Evolutionary conservation across 768 basidiomycete species (phyloP).

Genomic region (Hysterangium stoloniferum): DNA sequence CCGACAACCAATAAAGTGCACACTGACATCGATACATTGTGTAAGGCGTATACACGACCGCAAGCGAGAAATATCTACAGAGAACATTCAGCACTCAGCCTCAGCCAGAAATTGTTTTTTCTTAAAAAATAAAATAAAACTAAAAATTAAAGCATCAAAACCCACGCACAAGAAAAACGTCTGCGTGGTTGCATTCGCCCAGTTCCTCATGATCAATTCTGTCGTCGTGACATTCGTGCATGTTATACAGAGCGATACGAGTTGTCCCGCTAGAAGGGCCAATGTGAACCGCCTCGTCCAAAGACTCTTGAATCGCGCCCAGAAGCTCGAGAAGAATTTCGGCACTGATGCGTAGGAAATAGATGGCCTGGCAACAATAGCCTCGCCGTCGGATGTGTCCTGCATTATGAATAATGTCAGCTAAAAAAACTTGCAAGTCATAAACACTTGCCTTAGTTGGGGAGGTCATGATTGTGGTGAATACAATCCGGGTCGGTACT

Average conservation of each 20-base stretch:
- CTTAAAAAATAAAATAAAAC: neutral
- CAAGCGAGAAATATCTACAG: constrained; percentile 69
- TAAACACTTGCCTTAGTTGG: too few relatives aligned
- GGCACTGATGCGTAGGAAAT: constrained; percentile 56
- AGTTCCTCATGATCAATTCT: constrained; percentile 60
- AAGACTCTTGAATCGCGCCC: constrained; percentile 57
- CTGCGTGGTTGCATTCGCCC: constrained; percentile 74
- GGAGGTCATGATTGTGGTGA: too few relatives aligned
- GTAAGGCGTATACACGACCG: constrained; percentile 74
- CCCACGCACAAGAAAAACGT: constrained; percentile 69
- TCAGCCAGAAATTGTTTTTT: neutral
- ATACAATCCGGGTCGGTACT: too few relatives aligned
- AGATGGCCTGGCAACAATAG: constrained; percentile 40
- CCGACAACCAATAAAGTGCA: neutral
- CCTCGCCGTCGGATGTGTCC: too few relatives aligned
- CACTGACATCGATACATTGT: constrained; percentile 78
- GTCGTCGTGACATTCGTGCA: constrained; percentile 85
- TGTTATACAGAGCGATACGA: constrained; percentile 82
- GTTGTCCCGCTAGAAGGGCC: constrained; percentile 67
- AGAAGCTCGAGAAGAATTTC: constrained; percentile 47
- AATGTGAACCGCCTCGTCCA: constrained; percentile 73
- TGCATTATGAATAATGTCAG: too few relatives aligned
- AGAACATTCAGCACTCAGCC: neutral
- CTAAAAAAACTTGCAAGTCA: too few relatives aligned
- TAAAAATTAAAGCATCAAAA: neutral